Base-by-base conservation (phyloP, 169 alveolate species). In the Cryptosporidium tyzzeri region DNA sequence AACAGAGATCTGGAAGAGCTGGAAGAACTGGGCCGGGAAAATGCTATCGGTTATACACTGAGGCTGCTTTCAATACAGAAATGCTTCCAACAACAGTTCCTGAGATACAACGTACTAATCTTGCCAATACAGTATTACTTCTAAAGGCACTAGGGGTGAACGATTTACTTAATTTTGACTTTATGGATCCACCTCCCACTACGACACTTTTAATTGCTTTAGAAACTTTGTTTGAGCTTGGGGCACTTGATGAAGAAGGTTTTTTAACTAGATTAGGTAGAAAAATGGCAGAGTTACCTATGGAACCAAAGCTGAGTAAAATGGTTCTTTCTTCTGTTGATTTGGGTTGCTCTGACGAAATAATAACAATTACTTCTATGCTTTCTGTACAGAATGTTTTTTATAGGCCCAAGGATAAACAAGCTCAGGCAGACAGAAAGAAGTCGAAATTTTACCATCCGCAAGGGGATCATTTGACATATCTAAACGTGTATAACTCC, bases 21-120 rank as follows among this genome's bases (percentile, higher is more conserved):
- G 99, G 99, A 0, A 93, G 99, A 91, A 98, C 99, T 3, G 99
- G 99, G 0, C 99, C 99, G 1, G 99, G 99, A 12, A 99, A 99
- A 95, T 99, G 99, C 91, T 99, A 96, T 93, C 93, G 99, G 53
- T 94, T 99, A n/a, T 99, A 99, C 94, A 98, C 99, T 14, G 99
- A 98, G 94, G 96, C 94, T 35, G 98, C 99, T 12, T 99, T 96
- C 93, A 94, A 97, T 69, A 96, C 96, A 71, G 99, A 99, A 95
- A 99, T 99, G 99, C 95, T 98, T 50, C 99, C 99, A 4, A 97
- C 99, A 48, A 97, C 99, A 1, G 96, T 98, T 23, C 99, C 99
- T 33, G 99, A 99, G 93, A 98, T 99, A 68, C 99, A 99, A 92
- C 95, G 99, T 61, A 97, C 99, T 6, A 98, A 99, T 91, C 92